Evolutionary conservation across 129 eudicot genomes (phyloP).

Genomic region (Chrysanthemum lavandulifolium): DNA sequence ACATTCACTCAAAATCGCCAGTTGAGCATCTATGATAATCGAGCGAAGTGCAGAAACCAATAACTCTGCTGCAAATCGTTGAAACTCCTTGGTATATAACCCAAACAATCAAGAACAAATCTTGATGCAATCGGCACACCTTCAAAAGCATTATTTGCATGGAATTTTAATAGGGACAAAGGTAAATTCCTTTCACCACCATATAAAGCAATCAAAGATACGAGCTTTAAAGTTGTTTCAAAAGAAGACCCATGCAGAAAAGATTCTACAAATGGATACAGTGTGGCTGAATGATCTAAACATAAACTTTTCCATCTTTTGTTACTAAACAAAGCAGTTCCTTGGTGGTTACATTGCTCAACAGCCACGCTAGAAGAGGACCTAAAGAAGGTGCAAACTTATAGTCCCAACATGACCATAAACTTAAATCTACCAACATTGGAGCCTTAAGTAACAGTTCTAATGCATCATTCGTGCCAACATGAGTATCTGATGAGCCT

Average conservation of each 20-base stretch:
- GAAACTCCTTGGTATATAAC: constrained; percentile 70
- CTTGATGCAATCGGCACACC: constrained; percentile 40
- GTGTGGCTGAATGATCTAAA: constrained; percentile 74
- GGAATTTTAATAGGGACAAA: constrained; percentile 59
- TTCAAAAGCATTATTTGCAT: constrained; percentile 35
- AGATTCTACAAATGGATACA: constrained; percentile 66
- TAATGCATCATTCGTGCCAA: constrained; percentile 57
- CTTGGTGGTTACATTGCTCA: constrained; percentile 62
- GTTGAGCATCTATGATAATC: constrained; percentile 50
- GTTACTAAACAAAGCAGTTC: constrained; percentile 74
- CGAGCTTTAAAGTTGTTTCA: constrained; percentile 61
- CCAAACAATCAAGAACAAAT: constrained; percentile 65
- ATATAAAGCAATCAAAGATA: constrained; percentile 64
- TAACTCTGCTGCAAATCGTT: constrained; percentile 67
- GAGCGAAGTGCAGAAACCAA: constrained; percentile 62
- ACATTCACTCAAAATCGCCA: constrained; percentile 61
- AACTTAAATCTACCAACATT: constrained; percentile 63
- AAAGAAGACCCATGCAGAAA: constrained; percentile 59
- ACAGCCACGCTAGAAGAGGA: constrained; percentile 72
- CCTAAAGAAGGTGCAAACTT: constrained; percentile 83
- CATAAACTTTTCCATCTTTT: constrained; percentile 60
- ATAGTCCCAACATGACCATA: constrained; percentile 81
- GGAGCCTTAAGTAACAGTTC: constrained; percentile 71
- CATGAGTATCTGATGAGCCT: constrained; percentile 12
- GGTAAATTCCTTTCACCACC: constrained; percentile 70